phyloP scores from a whole-genome alignment of 331 rosid species.

The Prunus yedoensis region DNA sequence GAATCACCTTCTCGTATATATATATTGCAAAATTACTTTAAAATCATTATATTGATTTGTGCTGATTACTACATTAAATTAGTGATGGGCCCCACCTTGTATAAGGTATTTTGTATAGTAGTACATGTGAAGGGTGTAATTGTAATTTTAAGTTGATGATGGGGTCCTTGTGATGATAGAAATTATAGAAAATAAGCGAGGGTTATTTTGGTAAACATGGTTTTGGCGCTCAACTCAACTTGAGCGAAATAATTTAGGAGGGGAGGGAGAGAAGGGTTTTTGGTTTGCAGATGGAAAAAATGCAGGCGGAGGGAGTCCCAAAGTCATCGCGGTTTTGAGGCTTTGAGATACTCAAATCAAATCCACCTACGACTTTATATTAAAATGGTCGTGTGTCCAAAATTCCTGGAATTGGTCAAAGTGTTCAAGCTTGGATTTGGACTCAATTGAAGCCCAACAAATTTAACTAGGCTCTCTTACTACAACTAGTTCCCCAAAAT shows the following conservation, averaged over 20 bases:
- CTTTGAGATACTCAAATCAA: too few species aligned
- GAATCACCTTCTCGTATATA: too few species aligned
- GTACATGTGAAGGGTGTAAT: slow-evolving; percentile 5
- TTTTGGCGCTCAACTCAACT: slow-evolving; percentile 39
- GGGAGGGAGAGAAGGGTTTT: neutral
- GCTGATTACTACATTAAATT: too few species aligned
- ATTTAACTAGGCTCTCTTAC: too few species aligned
- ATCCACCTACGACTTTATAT: too few species aligned
- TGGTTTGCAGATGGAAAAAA: neutral
- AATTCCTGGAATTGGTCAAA: neutral
- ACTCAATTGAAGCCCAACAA: neutral
- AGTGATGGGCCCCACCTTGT: too few species aligned
- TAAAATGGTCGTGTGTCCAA: slow-evolving; percentile 6
- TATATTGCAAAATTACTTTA: too few species aligned
- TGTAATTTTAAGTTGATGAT: slow-evolving; percentile 5
- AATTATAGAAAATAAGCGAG: neutral
- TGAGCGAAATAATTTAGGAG: slow-evolving; percentile 7
- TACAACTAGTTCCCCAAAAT: too few species aligned
- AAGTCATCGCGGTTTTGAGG: neutral
- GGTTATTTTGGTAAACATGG: slow-evolving; percentile 11
- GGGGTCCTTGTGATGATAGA: neutral
- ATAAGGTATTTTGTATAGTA: too few species aligned
- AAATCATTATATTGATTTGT: too few species aligned
- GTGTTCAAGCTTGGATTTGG: neutral
- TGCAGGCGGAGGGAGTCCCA: slow-evolving; percentile 6